Base-by-base conservation (phyloP, 1,284 basidiomycete genomes). In the Malassezia dermatis region DNA sequence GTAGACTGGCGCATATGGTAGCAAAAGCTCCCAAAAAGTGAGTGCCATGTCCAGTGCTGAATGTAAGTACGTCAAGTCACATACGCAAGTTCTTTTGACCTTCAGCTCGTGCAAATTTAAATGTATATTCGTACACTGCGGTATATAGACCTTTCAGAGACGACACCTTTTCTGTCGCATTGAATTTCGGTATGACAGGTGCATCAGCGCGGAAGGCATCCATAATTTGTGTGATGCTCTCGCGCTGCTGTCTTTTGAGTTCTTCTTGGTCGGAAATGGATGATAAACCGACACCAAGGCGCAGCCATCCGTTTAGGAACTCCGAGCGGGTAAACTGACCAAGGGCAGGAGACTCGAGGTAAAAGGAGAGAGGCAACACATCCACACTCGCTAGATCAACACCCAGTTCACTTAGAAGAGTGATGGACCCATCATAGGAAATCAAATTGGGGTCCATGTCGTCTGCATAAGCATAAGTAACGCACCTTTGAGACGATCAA, bases 71-170 rank as follows among this genome's bases (percentile, higher is more conserved):
- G 15, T 41, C 12, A 2, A 41, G 23, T 13, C 4, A 66, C 73
- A 31, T 46, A 75, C 74, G 70, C 37, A 81, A 62, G 26, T 77
- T 78, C 60, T 80, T 78, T 32, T 80, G 78, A 0, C 89, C 89
- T 52, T 86, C 83, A 17, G 78, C 75, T 56, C 85, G 83, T 24
- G 84, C 86, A 75, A 95, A 88, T 58, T 85, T 82, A 69, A 95
- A 98, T 0, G 88, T 86, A 75, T 85, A 86, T 63, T 81, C 82
- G 78, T 96, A 98, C 10, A 95, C 88, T 61, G 83, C 82, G 60
- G 81, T 82, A 77, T 93, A 96, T 10, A 72, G 56, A 1, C 68
- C 67, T 45, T 60, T 64, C 30, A 52, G 43, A 8, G 31, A 34
- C 13, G 48, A 24, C 10, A 24, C 17, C 2, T 23, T 12, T 4